A percentile compares a stretch with the other conserved stretches of the same genome.
Conservation (phyloP, 1,284 basidiomycete species). For the Naganishia liquefaciens region DNA sequence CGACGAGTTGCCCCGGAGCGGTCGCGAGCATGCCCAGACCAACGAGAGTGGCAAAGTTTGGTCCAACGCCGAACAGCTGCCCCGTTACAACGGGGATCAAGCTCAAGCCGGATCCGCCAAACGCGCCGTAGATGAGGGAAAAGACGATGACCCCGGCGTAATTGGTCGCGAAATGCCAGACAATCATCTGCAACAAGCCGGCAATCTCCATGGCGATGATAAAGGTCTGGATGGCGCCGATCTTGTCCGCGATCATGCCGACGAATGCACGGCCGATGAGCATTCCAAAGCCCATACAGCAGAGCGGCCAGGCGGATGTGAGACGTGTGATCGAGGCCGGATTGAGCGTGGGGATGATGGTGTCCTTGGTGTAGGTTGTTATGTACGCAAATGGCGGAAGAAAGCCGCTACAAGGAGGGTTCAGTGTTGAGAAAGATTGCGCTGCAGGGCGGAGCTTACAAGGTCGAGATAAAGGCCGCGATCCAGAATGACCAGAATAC, state of each 20-base stretch:
- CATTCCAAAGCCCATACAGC: conserved; percentile 39
- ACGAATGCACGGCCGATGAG: conserved; percentile 37
- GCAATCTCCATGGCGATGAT: conserved; percentile 37
- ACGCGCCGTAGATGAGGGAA: conserved; percentile 35
- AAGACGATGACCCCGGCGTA: conserved; percentile 38
- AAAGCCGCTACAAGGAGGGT: conserved; percentile 17
- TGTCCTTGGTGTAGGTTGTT: conserved; percentile 35
- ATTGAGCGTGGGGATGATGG: conserved; percentile 29
- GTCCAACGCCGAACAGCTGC: conserved; percentile 36
- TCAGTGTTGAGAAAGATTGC: background rate
- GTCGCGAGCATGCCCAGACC: conserved; percentile 37
- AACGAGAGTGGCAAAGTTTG: conserved; percentile 36
- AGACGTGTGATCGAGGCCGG: conserved; percentile 27
- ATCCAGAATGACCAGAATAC: conserved; percentile 26
- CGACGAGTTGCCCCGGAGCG: conserved; percentile 37
- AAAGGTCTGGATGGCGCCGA: conserved; percentile 40
- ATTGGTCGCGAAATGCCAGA: conserved; percentile 40
- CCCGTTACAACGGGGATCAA: conserved; percentile 38
- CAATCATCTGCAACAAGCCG: conserved; percentile 37
- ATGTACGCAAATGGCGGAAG: conserved; percentile 39
- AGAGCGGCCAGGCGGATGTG: conserved; percentile 36
- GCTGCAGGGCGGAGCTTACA: conserved; percentile 22
- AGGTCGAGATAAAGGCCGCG: conserved; percentile 32
- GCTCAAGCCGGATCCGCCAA: conserved; percentile 38
- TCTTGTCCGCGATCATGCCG: conserved; percentile 37